Evolutionary conservation across 352 stramenopile species (phyloP), one percentile per base, ranked within the genome.

Genomic region (Lagenidium sp.): DNA sequence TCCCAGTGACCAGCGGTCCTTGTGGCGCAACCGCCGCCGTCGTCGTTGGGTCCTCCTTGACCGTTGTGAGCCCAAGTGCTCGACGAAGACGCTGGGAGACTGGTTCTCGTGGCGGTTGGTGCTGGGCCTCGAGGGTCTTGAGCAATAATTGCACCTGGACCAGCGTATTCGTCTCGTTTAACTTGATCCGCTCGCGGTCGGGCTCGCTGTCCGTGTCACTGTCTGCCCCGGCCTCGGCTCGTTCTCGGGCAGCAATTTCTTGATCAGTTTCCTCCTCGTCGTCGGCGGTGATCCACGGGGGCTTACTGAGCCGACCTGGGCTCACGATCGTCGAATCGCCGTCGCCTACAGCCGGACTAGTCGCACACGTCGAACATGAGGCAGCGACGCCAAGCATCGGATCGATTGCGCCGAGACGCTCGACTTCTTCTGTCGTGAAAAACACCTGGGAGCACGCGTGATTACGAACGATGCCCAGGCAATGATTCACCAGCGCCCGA

Each of bases 141-240:
- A 78, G 44, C 8, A 83, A 53, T 13, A 47, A 45, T 20, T 83
- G 65, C 4, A 69, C 70, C 41, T 81, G 59, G 31, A 44, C 57
- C 16, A 83, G 53, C 18, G 63, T 81, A 36, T 78, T 55, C 30
- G 56, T 56, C 44, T 75, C 67, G 15, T 67, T 50, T 1, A 40
- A 41, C 46, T 82, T 82, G 41, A 82, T 71, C 12, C 13, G 28
- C 29, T 48, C 44, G 12, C 37, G 45, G 2, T 65, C 52, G 38
- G 50, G 47, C 7, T 8, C 18, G 18, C 6, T 12, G 16, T 44
- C 18, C 12, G 57, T 38, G 29, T 61, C 53, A 21, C 25, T 31
- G 25, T 44, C 39, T 7, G 44, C 47, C 5, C 58, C 50, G n/a
- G n/a, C n/a, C n/a, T n/a, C n/a, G n/a, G n/a, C n/a, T n/a, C n/a